Percentiles rank a stretch among this genome's conserved stretches.
Conservation (phyloP, 495 filamentous ascomycete genomes). For the Geopyxis carbonaria region DNA sequence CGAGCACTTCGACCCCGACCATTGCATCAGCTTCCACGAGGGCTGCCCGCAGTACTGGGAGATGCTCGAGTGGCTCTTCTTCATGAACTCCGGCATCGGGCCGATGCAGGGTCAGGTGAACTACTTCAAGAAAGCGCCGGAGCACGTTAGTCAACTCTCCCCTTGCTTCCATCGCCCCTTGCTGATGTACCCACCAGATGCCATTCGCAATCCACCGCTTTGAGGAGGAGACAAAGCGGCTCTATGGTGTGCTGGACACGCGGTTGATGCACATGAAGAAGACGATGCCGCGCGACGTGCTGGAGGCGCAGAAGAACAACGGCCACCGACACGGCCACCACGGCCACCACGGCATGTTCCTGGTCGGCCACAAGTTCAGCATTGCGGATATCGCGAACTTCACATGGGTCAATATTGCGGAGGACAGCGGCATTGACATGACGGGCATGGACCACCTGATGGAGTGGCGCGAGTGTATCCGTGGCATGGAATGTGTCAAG, state of each 20-base stretch:
- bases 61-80: slow-evolving; percentile 63
- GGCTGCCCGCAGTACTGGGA: slow-evolving; percentile 64
- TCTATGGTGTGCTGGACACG: slow-evolving; percentile 63
- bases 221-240: slow-evolving; percentile 57
- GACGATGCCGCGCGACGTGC: slow-evolving; percentile 27
- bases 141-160: no score
- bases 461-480: no score
- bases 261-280: slow-evolving; percentile 42
- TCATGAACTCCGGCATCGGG: slow-evolving; percentile 60
- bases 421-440: no score
- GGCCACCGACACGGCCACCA: no score
- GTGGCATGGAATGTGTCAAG: no score
- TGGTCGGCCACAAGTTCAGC: slow-evolving; percentile 64
- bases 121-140: no score
- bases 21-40: slow-evolving; percentile 67
- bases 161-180: no score
- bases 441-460: no score
- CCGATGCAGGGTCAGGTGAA: slow-evolving; percentile 92
- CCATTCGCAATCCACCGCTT: slow-evolving; percentile 74
- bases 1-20: slow-evolving; percentile 58
- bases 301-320: no score
- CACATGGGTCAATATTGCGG: slow-evolving; percentile 48
- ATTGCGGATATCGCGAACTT: slow-evolving; percentile 73
- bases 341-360: no score
- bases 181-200: slow-evolving; percentile 70